These are phyloP conservation scores for Anethum foeniculum DNA, from an alignment of 140 eudicot species.

Conservation along the genomic window DNA sequence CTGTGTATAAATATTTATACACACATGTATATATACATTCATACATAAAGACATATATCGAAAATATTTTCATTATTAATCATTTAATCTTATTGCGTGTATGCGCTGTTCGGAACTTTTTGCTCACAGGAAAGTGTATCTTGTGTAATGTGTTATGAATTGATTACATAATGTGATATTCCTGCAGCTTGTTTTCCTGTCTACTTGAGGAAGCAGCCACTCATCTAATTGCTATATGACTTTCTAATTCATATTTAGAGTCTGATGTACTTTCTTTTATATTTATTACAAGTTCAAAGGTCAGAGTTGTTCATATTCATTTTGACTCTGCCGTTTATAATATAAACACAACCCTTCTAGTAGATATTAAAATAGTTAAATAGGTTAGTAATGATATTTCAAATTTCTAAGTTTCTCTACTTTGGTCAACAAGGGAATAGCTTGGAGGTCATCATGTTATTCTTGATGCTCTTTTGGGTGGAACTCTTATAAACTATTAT, in stretches of 20 bases:
- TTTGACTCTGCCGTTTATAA: neutral
- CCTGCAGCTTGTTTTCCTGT: neutral
- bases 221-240: neutral
- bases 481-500: neutral
- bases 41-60: neutral
- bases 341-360: neutral
- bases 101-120: neutral
- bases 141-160: neutral
- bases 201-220: neutral
- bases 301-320: neutral
- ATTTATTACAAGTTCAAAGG: neutral
- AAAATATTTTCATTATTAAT: neutral
- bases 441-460: neutral
- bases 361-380: neutral
- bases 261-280: neutral
- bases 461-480: neutral
- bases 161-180: neutral
- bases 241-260: neutral
- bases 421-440: neutral
- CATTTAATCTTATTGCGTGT: neutral
- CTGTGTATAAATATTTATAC: neutral
- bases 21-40: neutral
- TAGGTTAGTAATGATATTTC: too few species aligned
- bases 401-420: neutral
- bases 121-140: neutral